Evolutionary conservation across 441 rosid genomes (phyloP), one percentile per base, ranked within the genome.

Genomic region (Populus hybrid): DNA sequence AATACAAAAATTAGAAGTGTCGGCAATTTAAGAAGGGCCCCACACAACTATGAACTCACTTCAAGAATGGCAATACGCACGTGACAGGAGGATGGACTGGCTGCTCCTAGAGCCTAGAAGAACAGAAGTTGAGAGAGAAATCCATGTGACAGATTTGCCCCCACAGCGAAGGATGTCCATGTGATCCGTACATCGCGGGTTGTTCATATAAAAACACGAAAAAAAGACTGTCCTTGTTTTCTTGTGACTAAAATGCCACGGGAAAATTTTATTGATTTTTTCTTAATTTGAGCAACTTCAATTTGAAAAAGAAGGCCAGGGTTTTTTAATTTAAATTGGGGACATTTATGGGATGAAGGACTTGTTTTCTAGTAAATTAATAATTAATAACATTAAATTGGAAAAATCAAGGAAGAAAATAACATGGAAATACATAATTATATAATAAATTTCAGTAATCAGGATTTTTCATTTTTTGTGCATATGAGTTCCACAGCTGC

Each of bases 11-110:
- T 81, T 42, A 14, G 40, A 87, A 84, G 87, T 86, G 94, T 92
- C 94, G 94, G 92, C 89, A 87, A 80, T 75, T 8, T 7, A 28
- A 40, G 61, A 6, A 2, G 69, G 84, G 79, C 0, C 81, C 81
- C 76, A 57, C 73, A 16, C 21, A 16, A 6, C 21, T 24, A 23
- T 16, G 34, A 35, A 71, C 78, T 35, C 36, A 11, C 23, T 21
- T 30, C 3, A 30, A n/a, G 1, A 24, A 46, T 32, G 10, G 7
- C 57, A 18, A 64, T 7, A 76, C 57, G 70, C 81, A 75, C 84
- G 81, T 81, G 84, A 77, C 78, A 6, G 1, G 36, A 72, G 61
- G 53, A 73, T 61, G 76, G 76, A n/a, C 14, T 67, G 16, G 30
- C 63, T 67, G 73, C 67, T 42, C 32, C 32, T 30, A 30, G 32